Conservation (phyloP, 2,329 filamentous ascomycete species). For the Elsinoe necatrix region DNA sequence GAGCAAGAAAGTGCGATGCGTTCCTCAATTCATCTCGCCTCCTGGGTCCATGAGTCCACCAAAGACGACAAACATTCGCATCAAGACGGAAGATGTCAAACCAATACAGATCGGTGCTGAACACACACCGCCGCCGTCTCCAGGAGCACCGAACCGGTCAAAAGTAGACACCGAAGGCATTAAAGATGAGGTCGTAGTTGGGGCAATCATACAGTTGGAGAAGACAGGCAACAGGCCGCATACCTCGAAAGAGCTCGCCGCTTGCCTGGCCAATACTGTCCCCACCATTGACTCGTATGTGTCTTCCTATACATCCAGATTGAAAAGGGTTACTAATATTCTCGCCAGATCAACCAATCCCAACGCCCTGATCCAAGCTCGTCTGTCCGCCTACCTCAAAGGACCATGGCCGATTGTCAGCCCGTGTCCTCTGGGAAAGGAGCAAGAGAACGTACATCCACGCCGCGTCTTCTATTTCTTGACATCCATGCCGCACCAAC, state of each 20-base stretch:
- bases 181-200: constrained; percentile 91
- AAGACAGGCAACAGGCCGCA: constrained; percentile 87
- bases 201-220: constrained; percentile 78
- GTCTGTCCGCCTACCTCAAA: constrained; percentile 82
- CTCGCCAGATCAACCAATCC: constrained; percentile 77
- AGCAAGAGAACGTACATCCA: constrained; percentile 84
- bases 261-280: constrained; percentile 65
- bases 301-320: constrained; percentile 15
- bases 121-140: constrained; percentile 74
- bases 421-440: constrained; percentile 84
- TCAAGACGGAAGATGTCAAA: constrained; percentile 42
- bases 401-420: constrained; percentile 67
- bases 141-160: constrained; percentile 41
- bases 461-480: constrained; percentile 95
- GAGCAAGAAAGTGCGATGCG: constrained; percentile 44
- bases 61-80: constrained; percentile 35
- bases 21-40: constrained; percentile 27
- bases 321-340: constrained; percentile 27
- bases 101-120: constrained; percentile 45
- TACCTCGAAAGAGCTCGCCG: constrained; percentile 85
- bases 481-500: constrained; percentile 75
- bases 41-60: constrained; percentile 35
- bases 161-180: constrained; percentile 75
- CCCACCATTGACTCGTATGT: constrained; percentile 87
- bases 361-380: constrained; percentile 87